phyloP scores from a whole-genome alignment of 176 grass and related monocot species.

The Hordeum marinum region DNA sequence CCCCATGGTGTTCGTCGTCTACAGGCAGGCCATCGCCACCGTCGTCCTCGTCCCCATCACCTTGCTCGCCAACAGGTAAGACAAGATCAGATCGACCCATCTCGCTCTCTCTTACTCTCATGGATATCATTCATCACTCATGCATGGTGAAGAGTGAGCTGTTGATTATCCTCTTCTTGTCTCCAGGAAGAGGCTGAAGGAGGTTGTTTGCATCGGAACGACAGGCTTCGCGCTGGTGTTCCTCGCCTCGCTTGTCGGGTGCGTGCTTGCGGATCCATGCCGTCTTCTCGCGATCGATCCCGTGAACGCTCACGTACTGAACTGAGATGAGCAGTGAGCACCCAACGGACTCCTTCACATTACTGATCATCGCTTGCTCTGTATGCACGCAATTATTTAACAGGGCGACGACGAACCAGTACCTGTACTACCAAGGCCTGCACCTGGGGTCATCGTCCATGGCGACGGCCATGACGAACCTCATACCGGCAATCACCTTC shows the following conservation, averaged over 20 bases:
- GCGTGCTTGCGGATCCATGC: background rate
- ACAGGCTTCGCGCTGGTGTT: constrained; percentile 63
- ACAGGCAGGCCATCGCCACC: constrained; percentile 58
- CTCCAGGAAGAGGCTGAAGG: constrained; percentile 40
- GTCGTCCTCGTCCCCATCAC: constrained; percentile 32
- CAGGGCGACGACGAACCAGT: constrained; percentile 61
- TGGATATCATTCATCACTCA: background rate
- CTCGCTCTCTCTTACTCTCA: background rate
- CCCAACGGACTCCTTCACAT: background rate
- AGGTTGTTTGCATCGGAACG: constrained; percentile 20
- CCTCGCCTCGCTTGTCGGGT: constrained; percentile 60
- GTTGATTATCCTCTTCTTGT: background rate
- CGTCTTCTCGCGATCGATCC: background rate
- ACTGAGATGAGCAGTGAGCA: background rate
- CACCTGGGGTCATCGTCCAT: constrained; percentile 48
- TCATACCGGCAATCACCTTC: constrained; percentile 60
- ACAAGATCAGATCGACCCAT: background rate
- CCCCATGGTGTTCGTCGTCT: constrained; percentile 81
- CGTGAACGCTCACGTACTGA: background rate
- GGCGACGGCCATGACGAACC: constrained; percentile 71
- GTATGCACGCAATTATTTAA: background rate
- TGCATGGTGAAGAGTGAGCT: no score
- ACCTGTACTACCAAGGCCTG: constrained; percentile 53
- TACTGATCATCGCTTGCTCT: background rate
- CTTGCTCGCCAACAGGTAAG: constrained; percentile 32